phyloP scores from a whole-genome alignment of 108 stramenopile genomes.

The Nitzschia putrida region DNA sequence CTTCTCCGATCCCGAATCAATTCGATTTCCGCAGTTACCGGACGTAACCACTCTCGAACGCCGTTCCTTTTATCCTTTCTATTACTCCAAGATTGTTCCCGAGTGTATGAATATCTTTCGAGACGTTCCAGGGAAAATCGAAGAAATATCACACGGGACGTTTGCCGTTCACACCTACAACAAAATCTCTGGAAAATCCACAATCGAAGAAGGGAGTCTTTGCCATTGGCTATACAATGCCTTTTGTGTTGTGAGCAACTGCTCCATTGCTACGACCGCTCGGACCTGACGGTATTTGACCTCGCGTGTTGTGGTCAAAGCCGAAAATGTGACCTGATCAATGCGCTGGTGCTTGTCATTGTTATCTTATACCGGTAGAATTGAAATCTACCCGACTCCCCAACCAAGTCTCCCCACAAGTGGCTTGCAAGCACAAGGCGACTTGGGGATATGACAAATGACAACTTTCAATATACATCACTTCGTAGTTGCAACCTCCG shows the following conservation, averaged over 20 bases:
- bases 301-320: no score
- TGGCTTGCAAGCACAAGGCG: no score
- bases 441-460: no score
- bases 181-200: not conserved
- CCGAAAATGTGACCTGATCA: no score
- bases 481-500: no score
- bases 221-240: conserved; percentile 2
- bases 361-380: no score
- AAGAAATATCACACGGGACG: not conserved
- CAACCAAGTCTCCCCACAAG: no score
- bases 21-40: not conserved
- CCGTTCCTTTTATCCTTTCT: not conserved
- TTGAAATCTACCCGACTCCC: no score
- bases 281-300: no score
- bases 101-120: not conserved
- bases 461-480: no score
- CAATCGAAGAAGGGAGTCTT: not conserved
- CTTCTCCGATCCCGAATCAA: no score
- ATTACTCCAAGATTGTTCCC: not conserved
- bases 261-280: not conserved
- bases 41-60: not conserved
- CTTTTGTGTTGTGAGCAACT: conserved; percentile 2
- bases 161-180: conserved; percentile 6
- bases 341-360: no score
- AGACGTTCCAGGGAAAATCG: not conserved